Conservation (phyloP, 768 basidiomycete genomes). For the Flagelloscypha sp. region DNA sequence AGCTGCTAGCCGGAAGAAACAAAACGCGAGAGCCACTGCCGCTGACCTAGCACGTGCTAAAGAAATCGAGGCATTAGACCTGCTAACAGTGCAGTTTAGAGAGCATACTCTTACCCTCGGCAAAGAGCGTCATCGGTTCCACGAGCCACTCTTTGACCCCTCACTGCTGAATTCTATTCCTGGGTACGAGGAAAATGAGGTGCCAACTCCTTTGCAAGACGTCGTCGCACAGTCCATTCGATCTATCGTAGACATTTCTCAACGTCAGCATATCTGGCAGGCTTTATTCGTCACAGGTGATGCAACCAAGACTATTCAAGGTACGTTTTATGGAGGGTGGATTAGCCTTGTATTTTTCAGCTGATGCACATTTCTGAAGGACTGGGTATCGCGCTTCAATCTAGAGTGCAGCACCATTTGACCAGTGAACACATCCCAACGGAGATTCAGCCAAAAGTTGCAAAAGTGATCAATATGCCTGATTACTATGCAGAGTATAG, state of each 20-base stretch:
- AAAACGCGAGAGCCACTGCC: constrained; percentile 61
- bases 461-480: constrained; percentile 60
- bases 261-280: constrained; percentile 67
- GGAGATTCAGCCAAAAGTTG: constrained; percentile 62
- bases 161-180: constrained; percentile 36
- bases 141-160: constrained; percentile 83
- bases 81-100: constrained; percentile 70
- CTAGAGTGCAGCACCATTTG: constrained; percentile 59
- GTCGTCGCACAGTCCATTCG: constrained; percentile 57
- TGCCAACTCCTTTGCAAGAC: constrained; percentile 49
- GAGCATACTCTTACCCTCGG: constrained; percentile 67
- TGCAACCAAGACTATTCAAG: constrained; percentile 61
- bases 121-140: constrained; percentile 84
- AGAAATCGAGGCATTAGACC: constrained; percentile 79
- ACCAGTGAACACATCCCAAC: constrained; percentile 54
- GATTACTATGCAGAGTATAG: constrained; percentile 90
- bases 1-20: constrained; percentile 71
- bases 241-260: constrained; percentile 53
- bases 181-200: constrained; percentile 19
- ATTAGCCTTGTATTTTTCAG: constrained; percentile 4
- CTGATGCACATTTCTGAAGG: constrained; percentile 28
- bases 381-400: constrained; percentile 60
- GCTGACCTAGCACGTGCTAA: constrained; percentile 74
- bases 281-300: constrained; percentile 79
- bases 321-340: constrained; percentile 31